These are phyloP conservation scores for Backusella tuberculispora DNA, from an alignment of 192 early-diverging fungal species.

Conservation along the genomic window DNA sequence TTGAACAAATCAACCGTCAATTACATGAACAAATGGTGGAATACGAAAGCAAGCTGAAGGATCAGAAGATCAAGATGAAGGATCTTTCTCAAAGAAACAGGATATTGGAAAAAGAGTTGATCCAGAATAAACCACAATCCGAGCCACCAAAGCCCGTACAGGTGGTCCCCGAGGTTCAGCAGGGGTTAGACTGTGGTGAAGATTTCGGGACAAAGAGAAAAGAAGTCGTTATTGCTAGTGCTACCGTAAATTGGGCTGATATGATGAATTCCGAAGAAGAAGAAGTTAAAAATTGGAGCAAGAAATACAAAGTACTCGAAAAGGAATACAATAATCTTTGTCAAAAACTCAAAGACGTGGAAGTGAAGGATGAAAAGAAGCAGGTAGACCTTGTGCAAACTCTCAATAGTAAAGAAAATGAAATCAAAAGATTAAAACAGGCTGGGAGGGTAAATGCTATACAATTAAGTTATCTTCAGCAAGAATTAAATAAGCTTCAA, in stretches of 20 bases:
- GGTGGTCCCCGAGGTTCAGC: background rate
- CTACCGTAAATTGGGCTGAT: constrained; percentile 15
- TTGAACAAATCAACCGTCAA: background rate
- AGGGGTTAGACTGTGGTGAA: background rate
- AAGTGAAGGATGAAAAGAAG: constrained; percentile 6
- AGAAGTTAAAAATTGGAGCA: constrained; percentile 15
- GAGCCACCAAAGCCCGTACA: background rate
- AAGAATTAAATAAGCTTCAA: constrained; percentile 13
- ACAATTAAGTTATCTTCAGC: constrained; percentile 20
- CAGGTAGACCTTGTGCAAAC: background rate
- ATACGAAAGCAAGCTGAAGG: background rate
- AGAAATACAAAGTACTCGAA: constrained; percentile 7
- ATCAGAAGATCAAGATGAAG: background rate
- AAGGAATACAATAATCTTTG: background rate
- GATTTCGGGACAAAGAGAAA: constrained; percentile 1
- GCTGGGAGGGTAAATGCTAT: constrained; percentile 5
- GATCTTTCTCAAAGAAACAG: background rate
- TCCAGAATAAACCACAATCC: background rate
- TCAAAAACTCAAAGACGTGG: background rate
- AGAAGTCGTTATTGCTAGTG: background rate
- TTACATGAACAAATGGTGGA: constrained; percentile 11
- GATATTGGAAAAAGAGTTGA: background rate
- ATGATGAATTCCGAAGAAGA: constrained; percentile 26
- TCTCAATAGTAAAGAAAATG: constrained; percentile 1
- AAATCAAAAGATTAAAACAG: constrained; percentile 19